These are phyloP conservation scores for Pulveroboletus sp. DNA, from an alignment of 768 basidiomycete genomes.

Conservation along the genomic window DNA sequence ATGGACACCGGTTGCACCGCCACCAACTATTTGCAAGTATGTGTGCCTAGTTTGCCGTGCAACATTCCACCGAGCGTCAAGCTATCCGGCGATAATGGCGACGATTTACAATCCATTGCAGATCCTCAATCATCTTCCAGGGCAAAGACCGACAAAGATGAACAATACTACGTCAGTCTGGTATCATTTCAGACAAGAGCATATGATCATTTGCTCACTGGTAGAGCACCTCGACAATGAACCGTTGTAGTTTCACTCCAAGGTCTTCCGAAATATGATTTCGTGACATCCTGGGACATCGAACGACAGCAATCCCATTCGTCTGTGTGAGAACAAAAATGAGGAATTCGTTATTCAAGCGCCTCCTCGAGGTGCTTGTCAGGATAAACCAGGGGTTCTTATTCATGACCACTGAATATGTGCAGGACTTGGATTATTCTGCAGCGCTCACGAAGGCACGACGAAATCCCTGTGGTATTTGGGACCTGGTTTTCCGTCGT, in stretches of 20 bases:
- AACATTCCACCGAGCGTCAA: too few species aligned
- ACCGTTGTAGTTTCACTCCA: constrained; percentile 22
- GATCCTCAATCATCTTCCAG: too few species aligned
- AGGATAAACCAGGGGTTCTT: constrained; percentile 4
- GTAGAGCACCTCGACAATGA: constrained; percentile 24
- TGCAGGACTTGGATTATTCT: neutral
- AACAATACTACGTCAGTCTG: constrained; percentile 15
- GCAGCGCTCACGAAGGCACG: neutral
- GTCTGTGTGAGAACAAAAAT: constrained; percentile 18
- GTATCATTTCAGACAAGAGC: constrained; percentile 4
- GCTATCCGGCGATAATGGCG: too few species aligned
- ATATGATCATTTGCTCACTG: neutral
- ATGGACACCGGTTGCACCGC: constrained; percentile 17
- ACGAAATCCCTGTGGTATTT: neutral
- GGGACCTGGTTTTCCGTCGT: constrained; percentile 38
- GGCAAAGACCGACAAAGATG: neutral
- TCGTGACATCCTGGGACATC: constrained; percentile 17
- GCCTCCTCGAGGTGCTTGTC: constrained; percentile 24
- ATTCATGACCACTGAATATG: neutral
- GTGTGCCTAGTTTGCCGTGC: neutral
- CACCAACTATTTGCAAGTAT: constrained; percentile 4
- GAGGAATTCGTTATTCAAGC: constrained; percentile 26
- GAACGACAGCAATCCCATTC: constrained; percentile 22
- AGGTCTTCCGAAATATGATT: constrained; percentile 26
- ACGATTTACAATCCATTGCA: too few species aligned